phyloP scores from a whole-genome alignment of 805 yeast genomes.

The Cyberlindnera nakhonratchasimensis region DNA sequence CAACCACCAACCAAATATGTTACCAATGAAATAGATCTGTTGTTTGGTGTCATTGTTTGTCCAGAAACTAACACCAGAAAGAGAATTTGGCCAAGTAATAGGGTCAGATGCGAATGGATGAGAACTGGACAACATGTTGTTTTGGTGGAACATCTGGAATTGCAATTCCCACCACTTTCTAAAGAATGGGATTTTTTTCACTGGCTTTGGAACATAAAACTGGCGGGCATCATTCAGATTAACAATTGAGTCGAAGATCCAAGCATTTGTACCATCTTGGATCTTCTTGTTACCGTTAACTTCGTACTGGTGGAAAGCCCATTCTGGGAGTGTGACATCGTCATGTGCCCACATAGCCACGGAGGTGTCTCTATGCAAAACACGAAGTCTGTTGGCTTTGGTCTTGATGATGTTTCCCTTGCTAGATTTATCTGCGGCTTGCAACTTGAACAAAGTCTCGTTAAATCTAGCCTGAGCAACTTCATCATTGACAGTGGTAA shows the following conservation, averaged over 20 bases:
- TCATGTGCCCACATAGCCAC: constrained; percentile 95
- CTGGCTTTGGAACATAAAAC: constrained; percentile 59
- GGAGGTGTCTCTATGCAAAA: constrained; percentile 79
- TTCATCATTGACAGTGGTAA: constrained; percentile 68
- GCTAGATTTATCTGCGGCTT: constrained; percentile 52
- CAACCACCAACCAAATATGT: constrained; percentile 87
- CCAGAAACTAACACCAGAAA: constrained; percentile 96
- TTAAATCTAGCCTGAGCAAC: constrained; percentile 54
- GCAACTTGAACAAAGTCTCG: constrained; percentile 76
- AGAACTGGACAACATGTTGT: constrained; percentile 78
- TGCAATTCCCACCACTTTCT: constrained; percentile 90
- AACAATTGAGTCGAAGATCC: constrained; percentile 73
- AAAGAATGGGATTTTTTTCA: constrained; percentile 66
- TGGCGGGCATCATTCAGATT: constrained; percentile 63
- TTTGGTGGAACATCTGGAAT: constrained; percentile 83
- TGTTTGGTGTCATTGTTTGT: constrained; percentile 59
- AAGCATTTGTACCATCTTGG: constrained; percentile 60
- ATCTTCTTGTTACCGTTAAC: constrained; percentile 91
- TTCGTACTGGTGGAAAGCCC: constrained; percentile 92
- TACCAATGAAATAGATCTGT: constrained; percentile 91
- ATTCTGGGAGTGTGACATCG: constrained; percentile 82
- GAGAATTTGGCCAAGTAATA: constrained; percentile 82
- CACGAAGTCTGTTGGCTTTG: constrained; percentile 61
- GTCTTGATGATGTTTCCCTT: constrained; percentile 57
- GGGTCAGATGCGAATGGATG: constrained; percentile 98